These are phyloP conservation scores for Hypoxylon sp. DNA, from an alignment of 2,329 filamentous ascomycete genomes.

Conservation along the genomic window DNA sequence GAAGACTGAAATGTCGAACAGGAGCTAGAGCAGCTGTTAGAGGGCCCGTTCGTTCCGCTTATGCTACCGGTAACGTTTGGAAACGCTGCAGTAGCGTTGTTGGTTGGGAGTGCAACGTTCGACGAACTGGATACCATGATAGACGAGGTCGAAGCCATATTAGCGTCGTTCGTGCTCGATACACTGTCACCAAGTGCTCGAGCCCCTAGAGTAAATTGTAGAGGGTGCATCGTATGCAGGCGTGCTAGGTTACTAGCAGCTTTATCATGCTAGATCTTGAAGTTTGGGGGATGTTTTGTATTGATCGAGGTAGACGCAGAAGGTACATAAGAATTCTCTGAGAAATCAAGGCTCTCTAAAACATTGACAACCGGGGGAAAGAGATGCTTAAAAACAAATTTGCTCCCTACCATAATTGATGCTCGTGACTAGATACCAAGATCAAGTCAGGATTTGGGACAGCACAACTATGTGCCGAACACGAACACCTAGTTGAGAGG, in stretches of 20 bases:
- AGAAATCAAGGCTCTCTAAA: background rate
- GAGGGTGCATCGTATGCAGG: background rate
- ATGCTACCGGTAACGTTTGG: background rate
- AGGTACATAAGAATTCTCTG: background rate
- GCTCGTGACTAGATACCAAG: background rate
- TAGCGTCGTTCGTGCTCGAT: background rate
- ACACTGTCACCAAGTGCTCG: background rate
- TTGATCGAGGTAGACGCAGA: background rate
- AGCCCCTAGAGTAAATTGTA: background rate
- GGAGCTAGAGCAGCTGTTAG: background rate
- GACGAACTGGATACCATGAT: background rate
- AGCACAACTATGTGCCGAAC: background rate
- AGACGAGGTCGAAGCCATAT: background rate
- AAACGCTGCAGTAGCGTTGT: background rate
- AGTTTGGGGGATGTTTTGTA: background rate
- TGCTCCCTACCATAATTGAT: background rate
- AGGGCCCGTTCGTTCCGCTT: background rate
- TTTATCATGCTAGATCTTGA: background rate
- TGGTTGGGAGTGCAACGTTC: too few relatives aligned
- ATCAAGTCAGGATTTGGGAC: background rate
- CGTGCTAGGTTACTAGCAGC: background rate
- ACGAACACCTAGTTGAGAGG: background rate
- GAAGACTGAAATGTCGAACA: background rate
- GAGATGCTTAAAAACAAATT: background rate
- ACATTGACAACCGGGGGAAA: background rate